Conservation (phyloP, 345 rosid genomes). For the Raphanus raphanistrum region DNA sequence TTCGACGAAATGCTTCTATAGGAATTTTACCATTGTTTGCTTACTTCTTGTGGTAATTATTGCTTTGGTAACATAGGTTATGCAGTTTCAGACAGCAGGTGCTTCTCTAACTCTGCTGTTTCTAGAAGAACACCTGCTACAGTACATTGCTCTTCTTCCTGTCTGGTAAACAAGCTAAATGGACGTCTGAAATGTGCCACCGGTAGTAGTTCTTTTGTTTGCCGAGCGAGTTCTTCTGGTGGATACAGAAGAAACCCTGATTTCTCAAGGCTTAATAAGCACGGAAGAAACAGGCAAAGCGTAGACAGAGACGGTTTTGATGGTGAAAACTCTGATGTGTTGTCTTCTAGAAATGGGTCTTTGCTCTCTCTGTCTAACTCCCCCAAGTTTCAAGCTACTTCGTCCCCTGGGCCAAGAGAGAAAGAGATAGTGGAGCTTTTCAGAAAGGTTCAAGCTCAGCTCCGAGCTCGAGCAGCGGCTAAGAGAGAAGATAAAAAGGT, state of each 20-base stretch:
- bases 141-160: constrained; percentile 43
- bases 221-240: constrained; percentile 62
- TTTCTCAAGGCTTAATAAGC: constrained; percentile 61
- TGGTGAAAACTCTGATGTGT: constrained; percentile 55
- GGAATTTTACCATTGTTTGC: not conserved
- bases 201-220: constrained; percentile 46
- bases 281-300: constrained; percentile 59
- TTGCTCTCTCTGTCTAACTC: constrained; percentile 55
- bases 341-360: constrained; percentile 66
- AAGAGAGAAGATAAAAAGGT: constrained; percentile 65
- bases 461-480: constrained; percentile 73
- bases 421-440: constrained; percentile 90
- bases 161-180: constrained; percentile 34
- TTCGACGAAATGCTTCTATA: constrained; percentile 32
- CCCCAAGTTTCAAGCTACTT: constrained; percentile 71
- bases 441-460: constrained; percentile 84
- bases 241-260: constrained; percentile 71
- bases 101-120: constrained; percentile 49
- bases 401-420: constrained; percentile 75
- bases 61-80: constrained; percentile 42
- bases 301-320: constrained; percentile 61
- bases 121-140: constrained; percentile 44
- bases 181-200: constrained; percentile 42
- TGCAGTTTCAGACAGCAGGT: constrained; percentile 50
- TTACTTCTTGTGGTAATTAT: too few species aligned